Evolutionary conservation across 441 rosid genomes (phyloP), one percentile per base, ranked within the genome.

Genomic region (Hura crepitans): DNA sequence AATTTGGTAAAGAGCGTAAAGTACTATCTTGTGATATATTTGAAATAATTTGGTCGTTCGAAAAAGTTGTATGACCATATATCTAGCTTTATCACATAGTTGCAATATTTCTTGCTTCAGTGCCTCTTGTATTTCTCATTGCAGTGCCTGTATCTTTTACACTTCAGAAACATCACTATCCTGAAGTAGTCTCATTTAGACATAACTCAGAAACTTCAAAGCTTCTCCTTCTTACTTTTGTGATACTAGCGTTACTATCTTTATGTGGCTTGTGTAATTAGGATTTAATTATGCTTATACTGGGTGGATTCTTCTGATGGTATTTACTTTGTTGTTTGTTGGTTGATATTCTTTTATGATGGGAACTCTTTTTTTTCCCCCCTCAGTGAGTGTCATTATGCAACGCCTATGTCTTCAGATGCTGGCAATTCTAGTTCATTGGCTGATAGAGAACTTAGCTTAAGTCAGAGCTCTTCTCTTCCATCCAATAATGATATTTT

Each of bases 371-470:
- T 72, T 69, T 74, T 72, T 66, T 64, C 65, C 62, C 56, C 3
- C 50, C 77, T 78, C 86, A 84, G 93, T 77, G 86, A 79, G 46
- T 58, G 73, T 71, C 75, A 78, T 54, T 80, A 74, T 70, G 71
- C 66, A 25, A 70, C 80, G 0, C 63, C 81, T 15, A 58, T 71
- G 66, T 45, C 83, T 62, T 78, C 82, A 70, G 82, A 80, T 78
- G 75, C 70, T 68, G 83, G 79, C 51, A 75, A 74, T 76, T 80
- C 86, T 68, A 74, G 75, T 72, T 77, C 87, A 15, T 69, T 78
- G 1, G 65, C 74, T 9, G 88, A 80, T 39, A 75, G 80, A 72
- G 80, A 71, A 69, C 76, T 58, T 57, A 69, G 76, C 70, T 72
- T 77, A 47, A 79, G 71, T 37, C 72, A 63, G 57, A 81, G 81